Evolutionary conservation across 768 basidiomycete species (phyloP).

Genomic region (Mycena sanguinolenta): DNA sequence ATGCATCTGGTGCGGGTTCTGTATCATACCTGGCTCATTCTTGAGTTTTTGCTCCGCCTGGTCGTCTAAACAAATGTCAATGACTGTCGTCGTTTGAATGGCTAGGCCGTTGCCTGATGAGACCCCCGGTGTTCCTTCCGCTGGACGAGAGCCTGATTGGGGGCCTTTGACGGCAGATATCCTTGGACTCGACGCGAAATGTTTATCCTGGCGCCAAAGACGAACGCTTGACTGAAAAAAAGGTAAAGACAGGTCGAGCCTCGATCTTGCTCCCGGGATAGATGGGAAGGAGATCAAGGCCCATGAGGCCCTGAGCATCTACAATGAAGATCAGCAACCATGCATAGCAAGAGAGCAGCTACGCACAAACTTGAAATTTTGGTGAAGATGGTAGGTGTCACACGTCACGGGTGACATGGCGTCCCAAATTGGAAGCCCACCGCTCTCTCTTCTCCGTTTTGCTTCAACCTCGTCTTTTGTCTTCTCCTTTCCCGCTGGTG

Average conservation of each 20-base stretch:
- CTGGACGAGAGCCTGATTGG: background rate
- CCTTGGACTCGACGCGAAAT: constrained; percentile 8
- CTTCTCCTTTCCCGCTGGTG: constrained; percentile 57
- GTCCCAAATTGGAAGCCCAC: constrained; percentile 22
- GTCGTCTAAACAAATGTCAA: background rate
- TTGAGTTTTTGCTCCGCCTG: background rate
- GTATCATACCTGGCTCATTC: constrained; percentile 15
- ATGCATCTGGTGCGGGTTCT: background rate
- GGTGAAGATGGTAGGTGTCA: constrained; percentile 31
- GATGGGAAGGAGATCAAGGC: constrained; percentile 47
- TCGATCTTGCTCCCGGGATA: constrained; percentile 36
- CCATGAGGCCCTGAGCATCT: constrained; percentile 55
- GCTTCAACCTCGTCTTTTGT: constrained; percentile 26
- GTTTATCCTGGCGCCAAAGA: constrained; percentile 29
- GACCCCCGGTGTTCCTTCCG: constrained; percentile 17
- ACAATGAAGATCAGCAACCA: constrained; percentile 18
- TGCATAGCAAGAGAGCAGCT: background rate
- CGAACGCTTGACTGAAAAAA: constrained; percentile 14
- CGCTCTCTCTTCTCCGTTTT: constrained; percentile 19
- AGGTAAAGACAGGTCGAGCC: constrained; percentile 32
- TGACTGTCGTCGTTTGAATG: background rate
- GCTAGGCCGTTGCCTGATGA: constrained; percentile 2
- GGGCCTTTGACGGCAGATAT: background rate
- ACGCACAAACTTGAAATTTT: constrained; percentile 28
- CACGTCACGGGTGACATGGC: constrained; percentile 27